Evolutionary conservation across 108 stramenopile species (phyloP).

Genomic region (Cyclotella choctawhatcheeana): DNA sequence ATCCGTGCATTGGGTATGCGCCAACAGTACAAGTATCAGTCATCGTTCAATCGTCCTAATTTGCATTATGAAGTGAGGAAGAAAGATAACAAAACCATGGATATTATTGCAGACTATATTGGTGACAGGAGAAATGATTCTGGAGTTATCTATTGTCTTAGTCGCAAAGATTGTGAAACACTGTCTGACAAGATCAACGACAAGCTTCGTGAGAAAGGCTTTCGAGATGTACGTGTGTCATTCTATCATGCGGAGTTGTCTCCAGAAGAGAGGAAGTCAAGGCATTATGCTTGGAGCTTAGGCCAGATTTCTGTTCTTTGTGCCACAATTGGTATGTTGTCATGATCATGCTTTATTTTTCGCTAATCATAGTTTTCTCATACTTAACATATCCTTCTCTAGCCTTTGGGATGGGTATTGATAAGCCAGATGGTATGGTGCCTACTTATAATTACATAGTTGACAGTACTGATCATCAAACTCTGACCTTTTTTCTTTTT

Average conservation of each 20-base stretch:
- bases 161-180: constrained; percentile 94
- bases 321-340: constrained; percentile 95
- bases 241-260: constrained; percentile 97
- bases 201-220: constrained; percentile 64
- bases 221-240: constrained; percentile 70
- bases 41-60: constrained; percentile 96
- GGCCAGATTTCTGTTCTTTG: constrained; percentile 91
- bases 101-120: constrained; percentile 83
- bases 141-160: constrained; percentile 97
- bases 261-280: constrained; percentile 64
- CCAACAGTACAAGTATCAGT: constrained; percentile 69
- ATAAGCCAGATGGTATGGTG: constrained; percentile 68
- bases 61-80: constrained; percentile 92
- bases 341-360: no score
- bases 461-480: no score
- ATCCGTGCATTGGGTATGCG: constrained; percentile 85
- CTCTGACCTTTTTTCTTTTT: background rate
- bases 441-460: no score
- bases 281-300: constrained; percentile 92
- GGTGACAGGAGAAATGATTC: constrained; percentile 74
- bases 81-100: constrained; percentile 84
- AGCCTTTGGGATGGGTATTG: constrained; percentile 91
- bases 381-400: no score
- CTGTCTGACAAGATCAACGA: constrained; percentile 71
- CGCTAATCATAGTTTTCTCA: no score